Conservation (phyloP, 371 early-diverging fungal genomes). For the Mycotypha africana region DNA sequence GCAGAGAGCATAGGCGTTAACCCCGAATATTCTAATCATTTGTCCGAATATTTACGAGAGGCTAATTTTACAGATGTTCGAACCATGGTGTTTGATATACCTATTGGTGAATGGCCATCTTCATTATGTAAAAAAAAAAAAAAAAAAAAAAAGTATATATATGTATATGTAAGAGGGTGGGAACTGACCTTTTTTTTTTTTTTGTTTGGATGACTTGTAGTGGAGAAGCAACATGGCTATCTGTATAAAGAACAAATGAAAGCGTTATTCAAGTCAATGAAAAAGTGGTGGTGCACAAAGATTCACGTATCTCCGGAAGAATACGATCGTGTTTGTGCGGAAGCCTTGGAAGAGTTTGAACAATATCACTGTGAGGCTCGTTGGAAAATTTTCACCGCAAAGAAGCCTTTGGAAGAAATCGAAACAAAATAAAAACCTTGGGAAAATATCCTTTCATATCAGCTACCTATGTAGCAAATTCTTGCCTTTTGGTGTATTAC, state of each 20-base stretch:
- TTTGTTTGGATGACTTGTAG: too few relatives aligned
- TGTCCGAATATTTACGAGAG: slow-evolving; percentile 13
- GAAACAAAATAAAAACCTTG: too few relatives aligned
- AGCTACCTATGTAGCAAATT: too few relatives aligned
- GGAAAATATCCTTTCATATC: too few relatives aligned
- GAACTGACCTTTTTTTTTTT: too few relatives aligned
- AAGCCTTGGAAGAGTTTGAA: slow-evolving; percentile 23
- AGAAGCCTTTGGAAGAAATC: too few relatives aligned
- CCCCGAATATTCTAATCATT: slow-evolving; percentile 15
- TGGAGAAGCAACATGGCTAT: slow-evolving; percentile 34
- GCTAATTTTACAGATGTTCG: slow-evolving; percentile 29
- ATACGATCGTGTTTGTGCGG: slow-evolving; percentile 17
- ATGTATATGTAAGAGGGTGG: background rate
- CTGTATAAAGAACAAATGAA: slow-evolving; percentile 41
- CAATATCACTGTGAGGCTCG: slow-evolving; percentile 6
- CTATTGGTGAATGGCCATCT: slow-evolving; percentile 46
- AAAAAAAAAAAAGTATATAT: background rate
- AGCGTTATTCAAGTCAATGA: slow-evolving; percentile 35
- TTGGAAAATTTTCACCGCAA: slow-evolving; percentile 23
- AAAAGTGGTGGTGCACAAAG: slow-evolving; percentile 38
- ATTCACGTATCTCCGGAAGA: slow-evolving; percentile 17
- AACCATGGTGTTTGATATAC: slow-evolving; percentile 22
- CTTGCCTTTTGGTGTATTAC: too few relatives aligned
- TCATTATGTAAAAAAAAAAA: slow-evolving; percentile 22
- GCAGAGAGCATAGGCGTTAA: slow-evolving; percentile 21